Base-by-base conservation (phyloP, 768 basidiomycete genomes). In the Mycena capillaripes region DNA sequence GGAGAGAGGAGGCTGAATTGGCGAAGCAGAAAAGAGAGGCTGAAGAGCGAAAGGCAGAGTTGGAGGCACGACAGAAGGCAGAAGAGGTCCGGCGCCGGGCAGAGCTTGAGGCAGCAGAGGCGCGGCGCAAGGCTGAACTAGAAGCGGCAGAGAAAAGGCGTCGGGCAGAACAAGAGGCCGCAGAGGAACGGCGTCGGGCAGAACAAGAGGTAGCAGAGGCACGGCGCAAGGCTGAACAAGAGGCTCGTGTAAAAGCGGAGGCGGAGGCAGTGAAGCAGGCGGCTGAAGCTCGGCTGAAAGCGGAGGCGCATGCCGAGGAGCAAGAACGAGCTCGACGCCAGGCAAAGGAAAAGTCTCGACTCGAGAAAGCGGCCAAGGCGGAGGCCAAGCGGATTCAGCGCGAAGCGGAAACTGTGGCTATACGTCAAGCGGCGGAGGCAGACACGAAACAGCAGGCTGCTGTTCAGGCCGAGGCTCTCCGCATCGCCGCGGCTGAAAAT, bases 341-440 rank as follows among this genome's bases (percentile, higher is more conserved):
- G 30, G 59, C 61, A 38, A 74, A 73, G 62, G 68, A 73, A 34
- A 60, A 76, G 25, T 30, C 63, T n/a, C 70, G 76, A 59, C 76
- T 40, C 29, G 59, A 29, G 36, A 55, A 68, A 53, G 70, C 63
- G 44, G 69, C 44, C 19, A 58, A 72, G 56, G 55, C 46, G 58
- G 61, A 72, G 46, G 65, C 65, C 53, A 66, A 55, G 70, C 70
- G 63, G 53, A 27, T 57, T 25, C 63, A 71, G 23, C 70, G 70
- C 48, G 63, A 71, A 48, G 70, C 50, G 40, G 65, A 71, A 55
- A 44, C 70, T 53, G 70, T 34, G 3, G 48, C 57, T 32, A 30
- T 44, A 46, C 70, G 58, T 59, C 72, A 71, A 71, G 52, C 58
- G 38, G 72, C 71, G 19, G 66, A 69, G 55, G 66, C 42, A 23